Evolutionary conservation across 2,329 filamentous ascomycete genomes (phyloP), one percentile per base, ranked within the genome.

Genomic region (Curvularia sp.): DNA sequence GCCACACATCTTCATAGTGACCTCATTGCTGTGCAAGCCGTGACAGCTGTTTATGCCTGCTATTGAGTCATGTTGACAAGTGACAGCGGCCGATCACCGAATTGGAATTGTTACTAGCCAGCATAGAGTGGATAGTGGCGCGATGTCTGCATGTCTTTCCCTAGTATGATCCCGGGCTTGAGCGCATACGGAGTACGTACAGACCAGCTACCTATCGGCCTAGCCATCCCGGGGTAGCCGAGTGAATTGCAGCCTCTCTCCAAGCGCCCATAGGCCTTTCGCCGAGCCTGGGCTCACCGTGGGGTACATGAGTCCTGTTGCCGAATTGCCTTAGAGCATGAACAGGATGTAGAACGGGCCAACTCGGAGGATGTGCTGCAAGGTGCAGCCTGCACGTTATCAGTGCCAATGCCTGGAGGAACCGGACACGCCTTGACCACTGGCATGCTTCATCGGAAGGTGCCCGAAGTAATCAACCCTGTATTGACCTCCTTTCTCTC

Each of bases 51-150:
- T 47, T 50, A 49, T 56, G 54, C 57, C 39, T 31, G 38, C 33
- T 44, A 47, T 55, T 38, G 60, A 69, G 63, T 65, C 64, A 63
- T 42, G 50, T 50, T 67, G 64, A 67, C 66, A 64, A 57, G 26
- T 70, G 67, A 68, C 66, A 68, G 62, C 52, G 35, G 52, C 44
- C 53, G 52, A 33, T 52, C 44, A 33, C 42, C 46, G 50, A 47
- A 47, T 49, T 55, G 52, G 24, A 49, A n/a, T 47, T 49, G 39
- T 20, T 35, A 54, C 26, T 35, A 54, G 30, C n/a, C n/a, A 43
- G 22, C 20, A 43, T 20, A 20, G 33, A 35, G 22, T 60, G 30
- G 6, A 46, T n/a, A 12, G 41, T 22, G 39, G 26, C 33, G 51
- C 43, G 33, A 38, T 30, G 31, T 15, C 41, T 53, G 41, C 50